A percentile compares a stretch with the other conserved stretches of the same genome.
Evolutionary conservation across 129 eudicot species (phyloP).

Genomic region (Cynara cardunculus): DNA sequence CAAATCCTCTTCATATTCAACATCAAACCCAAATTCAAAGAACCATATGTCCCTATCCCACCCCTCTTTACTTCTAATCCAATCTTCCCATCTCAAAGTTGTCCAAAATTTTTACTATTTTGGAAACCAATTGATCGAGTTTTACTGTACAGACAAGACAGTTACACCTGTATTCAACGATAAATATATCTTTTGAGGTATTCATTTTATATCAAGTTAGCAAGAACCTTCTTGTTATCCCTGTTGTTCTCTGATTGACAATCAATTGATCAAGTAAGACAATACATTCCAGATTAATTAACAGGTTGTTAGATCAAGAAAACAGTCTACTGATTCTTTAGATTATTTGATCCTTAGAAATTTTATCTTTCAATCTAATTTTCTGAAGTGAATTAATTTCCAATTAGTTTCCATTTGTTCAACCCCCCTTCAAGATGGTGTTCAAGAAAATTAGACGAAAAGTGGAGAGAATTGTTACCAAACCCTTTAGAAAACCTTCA

Average conservation of each 20-base stretch:
- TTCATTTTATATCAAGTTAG: not conserved
- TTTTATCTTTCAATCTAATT: conserved; percentile 3
- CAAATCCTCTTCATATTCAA: conserved; percentile 6
- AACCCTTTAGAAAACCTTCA: conserved; percentile 54
- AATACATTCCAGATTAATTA: not conserved
- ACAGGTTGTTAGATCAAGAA: not conserved
- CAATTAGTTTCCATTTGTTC: conserved; percentile 2
- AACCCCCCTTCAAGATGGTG: conserved; percentile 31
- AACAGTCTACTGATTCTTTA: not conserved
- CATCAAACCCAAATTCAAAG: not conserved
- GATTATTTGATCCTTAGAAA: not conserved
- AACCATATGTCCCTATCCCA: not conserved
- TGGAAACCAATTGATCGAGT: not conserved
- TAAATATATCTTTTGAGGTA: too few relatives aligned
- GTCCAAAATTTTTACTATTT: not conserved
- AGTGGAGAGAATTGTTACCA: conserved; percentile 48
- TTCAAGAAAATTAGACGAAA: conserved; percentile 56
- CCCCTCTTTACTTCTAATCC: conserved; percentile 32
- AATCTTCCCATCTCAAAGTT: conserved; percentile 17
- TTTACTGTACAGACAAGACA: not conserved
- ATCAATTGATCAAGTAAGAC: not conserved
- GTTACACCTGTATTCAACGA: too few relatives aligned
- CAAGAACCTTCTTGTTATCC: not conserved
- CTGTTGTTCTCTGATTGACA: not conserved
- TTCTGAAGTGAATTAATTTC: not conserved